Evolutionary conservation across 768 basidiomycete species (phyloP).

Genomic region (Termitomyces sp.): DNA sequence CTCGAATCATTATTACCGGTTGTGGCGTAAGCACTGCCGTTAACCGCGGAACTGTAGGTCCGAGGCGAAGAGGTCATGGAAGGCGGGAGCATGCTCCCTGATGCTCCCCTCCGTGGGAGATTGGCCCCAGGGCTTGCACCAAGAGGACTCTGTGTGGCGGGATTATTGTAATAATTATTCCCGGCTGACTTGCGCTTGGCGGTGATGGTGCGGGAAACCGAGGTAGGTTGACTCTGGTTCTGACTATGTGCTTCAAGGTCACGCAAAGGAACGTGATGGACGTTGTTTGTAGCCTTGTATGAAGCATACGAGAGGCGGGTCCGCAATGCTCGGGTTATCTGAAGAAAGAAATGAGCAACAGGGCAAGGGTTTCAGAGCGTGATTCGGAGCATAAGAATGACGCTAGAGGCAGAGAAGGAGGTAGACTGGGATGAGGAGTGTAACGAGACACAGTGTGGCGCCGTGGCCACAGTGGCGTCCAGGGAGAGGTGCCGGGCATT

Average conservation of each 20-base stretch:
- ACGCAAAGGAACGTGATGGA: slow-evolving; percentile 56
- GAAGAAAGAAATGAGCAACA: slow-evolving; percentile 31
- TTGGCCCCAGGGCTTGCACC: slow-evolving; percentile 21
- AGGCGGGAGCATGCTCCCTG: slow-evolving; percentile 43
- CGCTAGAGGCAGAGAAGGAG: slow-evolving; percentile 7
- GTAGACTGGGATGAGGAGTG: slow-evolving; percentile 1
- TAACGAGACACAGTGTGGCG: slow-evolving; percentile 6
- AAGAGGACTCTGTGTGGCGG: slow-evolving; percentile 42
- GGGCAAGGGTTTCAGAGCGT: slow-evolving; percentile 25
- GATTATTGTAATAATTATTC: slow-evolving; percentile 40
- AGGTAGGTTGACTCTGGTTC: slow-evolving; percentile 32
- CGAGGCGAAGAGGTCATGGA: slow-evolving; percentile 35
- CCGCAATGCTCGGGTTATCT: slow-evolving; percentile 80
- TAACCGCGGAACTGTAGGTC: slow-evolving; percentile 33
- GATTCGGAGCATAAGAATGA: slow-evolving; percentile 13
- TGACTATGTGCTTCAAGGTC: slow-evolving; percentile 65
- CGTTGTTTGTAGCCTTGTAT: slow-evolving; percentile 76
- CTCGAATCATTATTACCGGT: slow-evolving; percentile 25
- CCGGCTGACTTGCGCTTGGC: slow-evolving; percentile 51
- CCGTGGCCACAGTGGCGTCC: not conserved
- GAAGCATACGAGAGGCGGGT: slow-evolving; percentile 79
- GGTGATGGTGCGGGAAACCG: slow-evolving; percentile 47
- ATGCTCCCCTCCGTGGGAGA: slow-evolving; percentile 29
- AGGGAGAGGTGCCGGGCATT: not conserved
- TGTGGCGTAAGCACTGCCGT: slow-evolving; percentile 23